phyloP scores from a whole-genome alignment of 192 early-diverging fungal genomes.

The Coemansia sp. region DNA sequence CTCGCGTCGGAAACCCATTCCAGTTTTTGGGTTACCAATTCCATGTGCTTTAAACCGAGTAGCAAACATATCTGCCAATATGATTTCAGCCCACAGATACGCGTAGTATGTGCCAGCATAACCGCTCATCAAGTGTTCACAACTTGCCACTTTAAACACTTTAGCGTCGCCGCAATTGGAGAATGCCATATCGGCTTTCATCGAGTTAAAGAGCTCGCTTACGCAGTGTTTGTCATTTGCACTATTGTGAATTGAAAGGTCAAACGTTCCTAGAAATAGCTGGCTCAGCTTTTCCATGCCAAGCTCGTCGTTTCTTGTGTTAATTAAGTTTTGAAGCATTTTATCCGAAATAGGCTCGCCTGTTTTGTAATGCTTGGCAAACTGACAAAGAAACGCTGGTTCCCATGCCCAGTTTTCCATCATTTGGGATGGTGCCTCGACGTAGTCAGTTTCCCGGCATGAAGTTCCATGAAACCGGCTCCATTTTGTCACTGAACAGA shows the following conservation, averaged over 20 bases:
- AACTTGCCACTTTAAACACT: slow-evolving; percentile 39
- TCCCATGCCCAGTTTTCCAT: slow-evolving; percentile 73
- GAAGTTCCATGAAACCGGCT: slow-evolving; percentile 66
- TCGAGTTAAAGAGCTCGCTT: slow-evolving; percentile 29
- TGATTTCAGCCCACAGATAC: slow-evolving; percentile 73
- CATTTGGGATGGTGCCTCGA: slow-evolving; percentile 83
- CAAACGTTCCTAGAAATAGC: slow-evolving; percentile 65
- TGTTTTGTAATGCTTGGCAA: slow-evolving; percentile 65
- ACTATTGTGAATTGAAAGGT: slow-evolving; percentile 62
- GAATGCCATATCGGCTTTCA: slow-evolving; percentile 14
- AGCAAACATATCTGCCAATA: slow-evolving; percentile 74
- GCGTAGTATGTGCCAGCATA: slow-evolving; percentile 71
- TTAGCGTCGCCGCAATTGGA: slow-evolving; percentile 30
- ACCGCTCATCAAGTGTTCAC: slow-evolving; percentile 63
- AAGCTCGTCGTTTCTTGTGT: slow-evolving; percentile 63
- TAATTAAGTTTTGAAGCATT: slow-evolving; percentile 61
- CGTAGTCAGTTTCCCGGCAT: slow-evolving; percentile 64
- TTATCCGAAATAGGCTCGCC: slow-evolving; percentile 60
- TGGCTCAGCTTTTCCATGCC: slow-evolving; percentile 64
- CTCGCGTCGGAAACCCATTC: slow-evolving; percentile 10
- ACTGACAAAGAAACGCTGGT: slow-evolving; percentile 40
- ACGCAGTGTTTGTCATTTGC: slow-evolving; percentile 27
- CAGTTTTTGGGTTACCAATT: slow-evolving; percentile 29
- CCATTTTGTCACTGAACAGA: slow-evolving; percentile 66
- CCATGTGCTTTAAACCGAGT: slow-evolving; percentile 59